These are phyloP conservation scores for Trebouxia sp. DNA, from an alignment of 139 green algal species.

Conservation along the genomic window DNA sequence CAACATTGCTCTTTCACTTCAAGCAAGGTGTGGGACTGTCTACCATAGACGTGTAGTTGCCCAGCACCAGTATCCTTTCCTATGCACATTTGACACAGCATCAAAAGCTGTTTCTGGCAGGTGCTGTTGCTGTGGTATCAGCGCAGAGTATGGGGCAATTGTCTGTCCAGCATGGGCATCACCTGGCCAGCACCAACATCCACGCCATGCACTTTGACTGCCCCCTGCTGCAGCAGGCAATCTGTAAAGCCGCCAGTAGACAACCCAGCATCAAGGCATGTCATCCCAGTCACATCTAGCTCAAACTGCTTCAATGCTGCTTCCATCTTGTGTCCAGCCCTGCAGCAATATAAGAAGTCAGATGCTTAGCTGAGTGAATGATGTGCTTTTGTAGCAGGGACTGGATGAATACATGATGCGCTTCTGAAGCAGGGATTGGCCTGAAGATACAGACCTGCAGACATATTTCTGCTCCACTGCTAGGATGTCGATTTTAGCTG, in stretches of 20 bases:
- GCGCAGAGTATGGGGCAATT: no score
- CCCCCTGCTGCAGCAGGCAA: constrained; percentile 92
- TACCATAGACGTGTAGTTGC: no score
- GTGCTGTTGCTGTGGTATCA: no score
- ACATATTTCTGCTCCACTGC: constrained; percentile 86
- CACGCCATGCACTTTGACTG: constrained; percentile 82
- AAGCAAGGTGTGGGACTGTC: no score
- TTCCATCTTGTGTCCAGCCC: constrained; percentile 93
- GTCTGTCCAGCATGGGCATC: no score
- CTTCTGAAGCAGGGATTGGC: no score
- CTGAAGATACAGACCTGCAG: no score
- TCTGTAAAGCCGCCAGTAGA: constrained; percentile 98
- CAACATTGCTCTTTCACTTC: no score
- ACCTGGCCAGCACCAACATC: constrained; percentile 96
- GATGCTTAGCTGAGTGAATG: no score
- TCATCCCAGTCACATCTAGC: constrained; percentile 73
- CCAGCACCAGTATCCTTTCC: no score
- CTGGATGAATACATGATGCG: neutral
- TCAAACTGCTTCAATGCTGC: constrained; percentile 82
- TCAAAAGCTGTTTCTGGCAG: neutral
- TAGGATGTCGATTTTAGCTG: constrained; percentile 64
- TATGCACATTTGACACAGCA: no score
- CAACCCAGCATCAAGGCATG: constrained; percentile 86
- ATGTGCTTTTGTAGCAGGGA: no score
- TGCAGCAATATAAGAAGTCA: constrained; percentile 27